These are phyloP conservation scores for Pseudocercospora ulei DNA, from an alignment of 2,329 filamentous ascomycete genomes.

Conservation along the genomic window DNA sequence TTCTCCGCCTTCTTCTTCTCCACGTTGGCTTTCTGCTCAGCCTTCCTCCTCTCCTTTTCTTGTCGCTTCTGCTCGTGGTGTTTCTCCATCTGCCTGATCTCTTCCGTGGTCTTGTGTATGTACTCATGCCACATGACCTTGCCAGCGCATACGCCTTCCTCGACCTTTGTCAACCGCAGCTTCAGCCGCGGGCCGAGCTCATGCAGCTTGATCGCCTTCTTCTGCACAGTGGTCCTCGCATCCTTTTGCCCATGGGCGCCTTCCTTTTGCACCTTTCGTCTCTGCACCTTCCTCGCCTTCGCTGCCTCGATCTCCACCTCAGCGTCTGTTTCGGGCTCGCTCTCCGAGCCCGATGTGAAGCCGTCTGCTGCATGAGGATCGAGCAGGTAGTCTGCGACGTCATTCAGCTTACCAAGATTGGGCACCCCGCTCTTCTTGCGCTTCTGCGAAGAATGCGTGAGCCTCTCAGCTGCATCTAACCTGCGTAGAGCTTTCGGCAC, in stretches of 20 bases:
- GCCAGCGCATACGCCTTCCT: slow-evolving; percentile 81
- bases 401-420: slow-evolving; percentile 80
- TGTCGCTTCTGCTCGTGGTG: slow-evolving; percentile 67
- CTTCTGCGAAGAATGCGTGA: slow-evolving; percentile 48
- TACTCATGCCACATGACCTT: slow-evolving; percentile 98
- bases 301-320: slow-evolving; percentile 72
- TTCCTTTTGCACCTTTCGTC: slow-evolving; percentile 40
- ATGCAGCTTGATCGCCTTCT: slow-evolving; percentile 79
- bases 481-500: slow-evolving; percentile 74
- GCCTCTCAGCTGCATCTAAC: slow-evolving; percentile 74
- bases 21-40: slow-evolving; percentile 79
- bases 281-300: slow-evolving; percentile 54
- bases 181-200: slow-evolving; percentile 87
- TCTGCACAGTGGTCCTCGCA: slow-evolving; percentile 54
- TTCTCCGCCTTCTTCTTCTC: slow-evolving; percentile 68
- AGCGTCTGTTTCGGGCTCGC: slow-evolving; percentile 85
- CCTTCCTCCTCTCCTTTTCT: slow-evolving; percentile 73
- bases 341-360: slow-evolving; percentile 87
- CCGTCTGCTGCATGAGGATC: slow-evolving; percentile 65
- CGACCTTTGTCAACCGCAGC: slow-evolving; percentile 84
- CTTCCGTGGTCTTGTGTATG: slow-evolving; percentile 69
- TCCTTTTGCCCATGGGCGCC: slow-evolving; percentile 30
- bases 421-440: slow-evolving; percentile 51
- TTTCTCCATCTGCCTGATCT: slow-evolving; percentile 69
- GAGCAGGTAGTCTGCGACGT: slow-evolving; percentile 90